Conservation (phyloP, 2,329 filamentous ascomycete species). For the Zymoseptoria ardabiliae region DNA sequence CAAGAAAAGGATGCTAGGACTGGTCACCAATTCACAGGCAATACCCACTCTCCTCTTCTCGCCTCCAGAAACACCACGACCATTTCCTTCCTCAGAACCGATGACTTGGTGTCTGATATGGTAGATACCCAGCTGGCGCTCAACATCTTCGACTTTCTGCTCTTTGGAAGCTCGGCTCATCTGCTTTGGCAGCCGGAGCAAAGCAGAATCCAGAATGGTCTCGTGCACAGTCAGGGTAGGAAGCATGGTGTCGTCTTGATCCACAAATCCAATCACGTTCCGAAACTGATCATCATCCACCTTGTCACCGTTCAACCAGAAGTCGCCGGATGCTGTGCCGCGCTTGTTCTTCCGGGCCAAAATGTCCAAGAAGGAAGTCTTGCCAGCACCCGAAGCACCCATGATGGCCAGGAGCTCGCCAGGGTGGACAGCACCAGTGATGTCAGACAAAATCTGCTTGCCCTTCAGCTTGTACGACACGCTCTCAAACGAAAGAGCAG, state of each 20-base stretch:
- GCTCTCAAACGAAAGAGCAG: slow-evolving; percentile 78
- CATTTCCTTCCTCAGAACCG: slow-evolving; percentile 88
- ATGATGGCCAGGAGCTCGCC: slow-evolving; percentile 97
- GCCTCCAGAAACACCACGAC: slow-evolving; percentile 91
- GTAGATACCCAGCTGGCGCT: slow-evolving; percentile 89
- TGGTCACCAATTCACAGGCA: slow-evolving; percentile 94
- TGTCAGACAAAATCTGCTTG: slow-evolving; percentile 71
- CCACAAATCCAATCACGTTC: slow-evolving; percentile 90
- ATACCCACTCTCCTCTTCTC: slow-evolving; percentile 96
- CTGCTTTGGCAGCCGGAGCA: slow-evolving; percentile 82
- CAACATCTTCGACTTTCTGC: slow-evolving; percentile 83
- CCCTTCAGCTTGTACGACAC: slow-evolving; percentile 82
- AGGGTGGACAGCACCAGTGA: slow-evolving; percentile 81
- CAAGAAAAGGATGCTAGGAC: slow-evolving; percentile 91
- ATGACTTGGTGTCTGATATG: slow-evolving; percentile 93
- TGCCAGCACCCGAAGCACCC: slow-evolving; percentile 94
- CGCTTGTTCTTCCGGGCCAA: slow-evolving; percentile 95
- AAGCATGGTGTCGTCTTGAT: slow-evolving; percentile 96
- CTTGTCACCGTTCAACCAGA: slow-evolving; percentile 90
- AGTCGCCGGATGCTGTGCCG: slow-evolving; percentile 68
- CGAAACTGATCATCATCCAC: slow-evolving; percentile 78
- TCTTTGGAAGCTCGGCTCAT: slow-evolving; percentile 88
- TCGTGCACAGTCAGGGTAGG: slow-evolving; percentile 95
- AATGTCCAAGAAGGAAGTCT: slow-evolving; percentile 95
- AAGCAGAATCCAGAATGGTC: slow-evolving; percentile 88